Percentiles rank a stretch among this genome's conserved stretches.
Conservation (phyloP, 768 basidiomycete species). For the Termitomyces sp. region DNA sequence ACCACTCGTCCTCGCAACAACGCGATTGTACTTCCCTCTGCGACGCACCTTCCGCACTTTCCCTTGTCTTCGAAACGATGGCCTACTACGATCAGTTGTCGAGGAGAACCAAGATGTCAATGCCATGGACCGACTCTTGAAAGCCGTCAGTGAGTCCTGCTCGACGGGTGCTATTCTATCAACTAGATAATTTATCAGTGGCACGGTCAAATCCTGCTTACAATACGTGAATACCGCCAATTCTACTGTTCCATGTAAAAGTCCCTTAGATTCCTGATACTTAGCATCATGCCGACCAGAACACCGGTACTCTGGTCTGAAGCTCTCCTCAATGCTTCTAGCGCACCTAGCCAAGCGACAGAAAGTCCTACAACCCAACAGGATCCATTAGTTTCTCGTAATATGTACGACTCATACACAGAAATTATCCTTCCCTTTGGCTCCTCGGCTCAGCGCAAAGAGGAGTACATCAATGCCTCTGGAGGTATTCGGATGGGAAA, state of each 20-base stretch:
- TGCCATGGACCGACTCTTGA: conserved; percentile 51
- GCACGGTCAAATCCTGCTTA: conserved; percentile 47
- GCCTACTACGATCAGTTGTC: conserved; percentile 21
- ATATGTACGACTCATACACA: conserved; percentile 70
- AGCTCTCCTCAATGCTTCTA: conserved; percentile 38
- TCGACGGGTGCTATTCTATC: neutral
- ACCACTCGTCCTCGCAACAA: neutral
- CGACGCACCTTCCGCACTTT: conserved; percentile 6
- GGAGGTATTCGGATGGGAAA: conserved; percentile 70
- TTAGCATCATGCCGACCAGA: conserved; percentile 53
- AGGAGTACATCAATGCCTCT: conserved; percentile 64
- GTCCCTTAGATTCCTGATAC: neutral
- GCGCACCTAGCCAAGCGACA: conserved; percentile 9
- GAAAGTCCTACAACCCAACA: conserved; percentile 10
- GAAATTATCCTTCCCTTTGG: conserved; percentile 62
- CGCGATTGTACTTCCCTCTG: neutral
- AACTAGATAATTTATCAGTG: conserved; percentile 24
- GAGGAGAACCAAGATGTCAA: conserved; percentile 56
- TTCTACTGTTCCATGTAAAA: neutral
- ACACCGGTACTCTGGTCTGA: conserved; percentile 54
- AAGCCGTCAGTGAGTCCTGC: conserved; percentile 46
- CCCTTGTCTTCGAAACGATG: conserved; percentile 3
- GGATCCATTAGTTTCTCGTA: conserved; percentile 34
- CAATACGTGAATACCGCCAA: conserved; percentile 34
- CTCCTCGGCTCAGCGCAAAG: conserved; percentile 50